A percentile compares a stretch with the other conserved stretches of the same genome.
Conservation (phyloP, 306 rosid genomes). For the Urtica urens region DNA sequence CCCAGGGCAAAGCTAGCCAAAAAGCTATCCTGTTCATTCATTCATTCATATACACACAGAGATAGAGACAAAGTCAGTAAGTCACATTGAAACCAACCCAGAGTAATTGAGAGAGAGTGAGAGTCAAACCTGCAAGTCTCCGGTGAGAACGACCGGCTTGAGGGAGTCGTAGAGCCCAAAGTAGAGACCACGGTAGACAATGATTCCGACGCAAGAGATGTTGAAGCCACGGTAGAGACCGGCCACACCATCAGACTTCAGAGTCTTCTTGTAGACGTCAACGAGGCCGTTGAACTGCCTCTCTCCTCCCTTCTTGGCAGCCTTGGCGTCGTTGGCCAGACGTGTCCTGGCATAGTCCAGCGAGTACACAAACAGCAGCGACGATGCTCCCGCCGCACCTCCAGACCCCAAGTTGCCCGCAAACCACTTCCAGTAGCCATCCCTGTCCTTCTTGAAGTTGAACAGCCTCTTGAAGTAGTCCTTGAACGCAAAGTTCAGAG, state of each 20-base stretch:
- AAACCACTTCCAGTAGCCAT: slow-evolving; percentile 91
- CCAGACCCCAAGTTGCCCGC: slow-evolving; percentile 85
- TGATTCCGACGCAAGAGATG: slow-evolving; percentile 75
- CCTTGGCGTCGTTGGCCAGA: slow-evolving; percentile 71
- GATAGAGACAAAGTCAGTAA: background rate
- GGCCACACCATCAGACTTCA: slow-evolving; percentile 59
- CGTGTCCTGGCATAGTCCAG: slow-evolving; percentile 88
- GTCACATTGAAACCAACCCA: too few species aligned
- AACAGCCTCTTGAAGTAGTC: slow-evolving; percentile 90
- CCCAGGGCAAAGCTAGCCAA: slow-evolving; percentile 86
- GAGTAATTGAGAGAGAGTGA: too few species aligned
- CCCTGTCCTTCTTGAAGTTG: slow-evolving; percentile 79
- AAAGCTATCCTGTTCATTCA: slow-evolving; percentile 83
- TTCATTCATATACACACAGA: too few species aligned
- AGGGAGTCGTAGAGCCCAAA: slow-evolving; percentile 79
- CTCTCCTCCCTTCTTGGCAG: slow-evolving; percentile 88
- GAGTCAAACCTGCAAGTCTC: slow-evolving; percentile 38
- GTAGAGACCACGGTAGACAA: slow-evolving; percentile 85
- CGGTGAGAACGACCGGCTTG: slow-evolving; percentile 68
- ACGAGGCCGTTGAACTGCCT: slow-evolving; percentile 80
- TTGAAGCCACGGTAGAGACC: slow-evolving; percentile 91
- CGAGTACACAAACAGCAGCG: slow-evolving; percentile 68
- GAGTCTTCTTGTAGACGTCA: slow-evolving; percentile 82
- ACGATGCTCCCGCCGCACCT: slow-evolving; percentile 91
- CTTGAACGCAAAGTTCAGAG: slow-evolving; percentile 87